phyloP scores from a whole-genome alignment of 1,139 yeast species.

The Petasospora rhodanensis region DNA sequence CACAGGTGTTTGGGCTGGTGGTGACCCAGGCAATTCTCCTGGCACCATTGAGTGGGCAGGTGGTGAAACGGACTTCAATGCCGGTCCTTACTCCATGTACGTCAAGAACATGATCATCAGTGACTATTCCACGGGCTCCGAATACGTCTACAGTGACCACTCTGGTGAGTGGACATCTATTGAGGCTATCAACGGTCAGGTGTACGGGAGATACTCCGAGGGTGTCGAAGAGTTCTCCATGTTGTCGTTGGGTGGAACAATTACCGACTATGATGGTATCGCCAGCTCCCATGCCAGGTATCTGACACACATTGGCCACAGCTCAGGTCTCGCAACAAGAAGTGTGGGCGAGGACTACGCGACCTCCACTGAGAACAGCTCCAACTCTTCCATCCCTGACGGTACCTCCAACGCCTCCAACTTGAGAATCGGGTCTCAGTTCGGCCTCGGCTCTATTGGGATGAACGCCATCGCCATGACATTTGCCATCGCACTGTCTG shows the following conservation, averaged over 20 bases:
- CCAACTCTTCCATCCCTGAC: no score
- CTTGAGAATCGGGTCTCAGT: conserved; percentile 1
- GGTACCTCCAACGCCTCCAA: no score
- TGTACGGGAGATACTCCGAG: conserved; percentile 54
- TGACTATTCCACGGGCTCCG: conserved; percentile 77
- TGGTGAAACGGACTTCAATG: conserved; percentile 60
- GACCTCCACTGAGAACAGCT: no score
- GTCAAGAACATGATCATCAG: conserved; percentile 57
- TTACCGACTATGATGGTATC: conserved; percentile 1
- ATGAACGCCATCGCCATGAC: conserved; percentile 4
- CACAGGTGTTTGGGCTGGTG: conserved; percentile 81
- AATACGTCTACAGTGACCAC: conserved; percentile 59
- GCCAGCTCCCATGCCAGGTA: conserved; percentile 12
- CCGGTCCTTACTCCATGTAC: conserved; percentile 67
- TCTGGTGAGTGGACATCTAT: conserved; percentile 70
- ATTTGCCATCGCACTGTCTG: conserved; percentile 3
- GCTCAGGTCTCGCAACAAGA: conserved; percentile 4
- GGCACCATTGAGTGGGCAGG: conserved; percentile 90
- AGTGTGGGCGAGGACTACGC: conserved; percentile 1
- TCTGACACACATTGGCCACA: conserved; percentile 7
- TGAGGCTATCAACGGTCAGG: conserved; percentile 54
- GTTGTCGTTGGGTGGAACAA: conserved; percentile 33
- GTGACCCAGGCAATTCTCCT: conserved; percentile 56
- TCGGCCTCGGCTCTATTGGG: conserved; percentile 6
- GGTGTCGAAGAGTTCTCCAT: conserved; percentile 47